phyloP scores from a whole-genome alignment of 768 basidiomycete genomes.

The Mycena alexandri region DNA sequence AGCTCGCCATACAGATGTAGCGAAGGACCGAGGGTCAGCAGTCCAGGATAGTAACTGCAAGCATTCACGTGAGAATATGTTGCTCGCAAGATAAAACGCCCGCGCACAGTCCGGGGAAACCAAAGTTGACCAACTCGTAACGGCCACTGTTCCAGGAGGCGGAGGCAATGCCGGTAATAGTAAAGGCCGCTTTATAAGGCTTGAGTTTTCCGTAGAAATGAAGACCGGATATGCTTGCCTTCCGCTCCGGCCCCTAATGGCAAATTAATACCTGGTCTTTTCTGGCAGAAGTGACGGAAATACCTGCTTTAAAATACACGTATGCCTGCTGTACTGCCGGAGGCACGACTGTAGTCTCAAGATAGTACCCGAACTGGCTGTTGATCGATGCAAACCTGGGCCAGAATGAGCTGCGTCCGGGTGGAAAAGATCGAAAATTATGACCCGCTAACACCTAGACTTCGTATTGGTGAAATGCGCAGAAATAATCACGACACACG shows the following conservation, averaged over 20 bases:
- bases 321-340: slow-evolving; percentile 40
- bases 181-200: slow-evolving; percentile 34
- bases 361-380: slow-evolving; percentile 40
- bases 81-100: neutral
- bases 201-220: no score
- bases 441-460: no score
- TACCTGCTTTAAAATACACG: slow-evolving; percentile 36
- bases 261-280: no score
- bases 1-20: slow-evolving; percentile 27
- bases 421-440: no score
- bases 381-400: slow-evolving; percentile 34
- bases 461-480: no score
- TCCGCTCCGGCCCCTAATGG: neutral
- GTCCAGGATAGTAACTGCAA: slow-evolving; percentile 26
- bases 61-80: neutral
- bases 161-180: slow-evolving; percentile 36
- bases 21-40: slow-evolving; percentile 41
- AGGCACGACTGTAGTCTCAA: slow-evolving; percentile 41
- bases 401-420: slow-evolving; percentile 9
- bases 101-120: slow-evolving; percentile 40
- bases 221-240: slow-evolving; percentile 1
- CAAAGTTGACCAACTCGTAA: slow-evolving; percentile 32
- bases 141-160: slow-evolving; percentile 21
- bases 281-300: neutral
- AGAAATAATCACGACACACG: no score